Evolutionary conservation across 1,284 basidiomycete genomes (phyloP).

Genomic region (Ganoderma sinense): DNA sequence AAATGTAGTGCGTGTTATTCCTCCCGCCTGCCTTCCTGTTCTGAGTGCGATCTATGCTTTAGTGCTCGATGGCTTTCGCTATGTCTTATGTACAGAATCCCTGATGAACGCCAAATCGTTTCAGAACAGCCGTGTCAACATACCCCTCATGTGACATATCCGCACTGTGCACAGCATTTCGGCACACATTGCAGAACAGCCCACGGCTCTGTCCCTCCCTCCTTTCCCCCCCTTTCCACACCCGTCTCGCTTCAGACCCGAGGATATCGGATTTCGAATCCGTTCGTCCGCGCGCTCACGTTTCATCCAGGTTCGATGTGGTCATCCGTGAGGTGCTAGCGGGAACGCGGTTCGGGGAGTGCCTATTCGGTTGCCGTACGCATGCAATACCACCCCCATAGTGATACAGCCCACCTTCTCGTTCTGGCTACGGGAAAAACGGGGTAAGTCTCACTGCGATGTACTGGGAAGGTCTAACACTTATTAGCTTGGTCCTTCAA

Average conservation of each 20-base stretch:
- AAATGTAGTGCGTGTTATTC: background rate
- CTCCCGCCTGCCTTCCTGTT: background rate
- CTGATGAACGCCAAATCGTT: background rate
- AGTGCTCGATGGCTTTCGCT: too few relatives aligned
- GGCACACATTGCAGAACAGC: background rate
- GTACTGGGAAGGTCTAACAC: background rate
- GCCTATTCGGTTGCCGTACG: background rate
- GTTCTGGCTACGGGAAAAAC: background rate
- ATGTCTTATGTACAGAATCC: background rate
- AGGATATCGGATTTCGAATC: background rate
- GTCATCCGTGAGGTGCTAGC: background rate
- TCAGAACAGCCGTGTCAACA: background rate
- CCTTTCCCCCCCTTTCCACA: background rate
- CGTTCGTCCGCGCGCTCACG: background rate
- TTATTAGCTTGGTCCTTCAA: background rate
- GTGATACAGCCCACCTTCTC: background rate
- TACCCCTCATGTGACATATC: too few relatives aligned
- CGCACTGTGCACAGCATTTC: background rate
- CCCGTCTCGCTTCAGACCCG: background rate
- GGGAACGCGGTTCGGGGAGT: background rate
- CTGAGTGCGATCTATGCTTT: background rate
- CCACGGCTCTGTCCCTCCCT: background rate
- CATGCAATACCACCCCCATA: background rate
- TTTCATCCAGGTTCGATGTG: background rate
- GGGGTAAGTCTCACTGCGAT: background rate